A percentile compares a stretch with the other conserved stretches of the same genome.
Evolutionary conservation across 1,284 basidiomycete genomes (phyloP).

Genomic region (Coniophora puteana): DNA sequence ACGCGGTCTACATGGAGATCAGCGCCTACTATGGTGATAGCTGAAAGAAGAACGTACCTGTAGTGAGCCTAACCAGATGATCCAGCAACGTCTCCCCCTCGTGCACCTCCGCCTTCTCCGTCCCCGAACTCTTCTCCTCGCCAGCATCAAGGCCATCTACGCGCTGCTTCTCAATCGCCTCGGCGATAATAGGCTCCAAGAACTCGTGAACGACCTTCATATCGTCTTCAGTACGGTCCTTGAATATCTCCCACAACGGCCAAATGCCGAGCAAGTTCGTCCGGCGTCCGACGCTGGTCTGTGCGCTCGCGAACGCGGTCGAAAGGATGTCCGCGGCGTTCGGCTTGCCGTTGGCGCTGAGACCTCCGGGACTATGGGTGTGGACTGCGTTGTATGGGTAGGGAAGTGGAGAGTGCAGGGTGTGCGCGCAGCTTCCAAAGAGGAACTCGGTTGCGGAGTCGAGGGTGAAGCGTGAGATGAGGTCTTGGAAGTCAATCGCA

Average conservation of each 20-base stretch:
- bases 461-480: constrained; percentile 40
- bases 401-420: constrained; percentile 24
- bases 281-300: constrained; percentile 27
- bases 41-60: constrained; percentile 28
- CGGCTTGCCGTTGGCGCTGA: constrained; percentile 7
- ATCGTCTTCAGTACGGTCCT: constrained; percentile 26
- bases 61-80: constrained; percentile 45
- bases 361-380: constrained; percentile 8
- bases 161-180: constrained; percentile 27
- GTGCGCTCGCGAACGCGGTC: constrained; percentile 30
- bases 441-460: constrained; percentile 42
- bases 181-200: constrained; percentile 30
- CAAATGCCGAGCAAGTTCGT: constrained; percentile 31
- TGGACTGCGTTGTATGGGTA: constrained; percentile 23
- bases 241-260: constrained; percentile 36
- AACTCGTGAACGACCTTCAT: constrained; percentile 38
- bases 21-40: constrained; percentile 28
- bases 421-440: constrained; percentile 32
- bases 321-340: constrained; percentile 29
- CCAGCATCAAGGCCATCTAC: constrained; percentile 13
- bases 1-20: constrained; percentile 32
- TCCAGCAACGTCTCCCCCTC: constrained; percentile 43
- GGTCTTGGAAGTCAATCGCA: constrained; percentile 43
- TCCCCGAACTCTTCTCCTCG: constrained; percentile 13
- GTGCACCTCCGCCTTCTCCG: constrained; percentile 9